Conservation (phyloP, 2,329 filamentous ascomycete genomes). For the Fusarium pseudocircinatum region DNA sequence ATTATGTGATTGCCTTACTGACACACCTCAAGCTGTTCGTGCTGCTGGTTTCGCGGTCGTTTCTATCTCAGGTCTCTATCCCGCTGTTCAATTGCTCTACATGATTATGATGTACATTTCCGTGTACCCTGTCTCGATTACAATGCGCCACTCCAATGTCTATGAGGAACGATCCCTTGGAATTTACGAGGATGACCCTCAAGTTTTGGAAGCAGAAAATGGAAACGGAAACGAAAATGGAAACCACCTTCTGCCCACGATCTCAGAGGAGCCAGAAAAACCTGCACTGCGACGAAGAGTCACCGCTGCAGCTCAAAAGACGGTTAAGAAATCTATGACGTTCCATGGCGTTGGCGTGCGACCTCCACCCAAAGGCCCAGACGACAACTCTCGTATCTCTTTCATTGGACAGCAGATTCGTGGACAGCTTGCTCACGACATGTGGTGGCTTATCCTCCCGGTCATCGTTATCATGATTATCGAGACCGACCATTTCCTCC, state of each 20-base stretch:
- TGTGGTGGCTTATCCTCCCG: conserved; percentile 72
- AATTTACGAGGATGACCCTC: conserved; percentile 57
- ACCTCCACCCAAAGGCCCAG: conserved; percentile 36
- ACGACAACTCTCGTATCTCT: conserved; percentile 52
- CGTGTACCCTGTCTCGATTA: conserved; percentile 70
- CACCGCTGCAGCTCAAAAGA: conserved; percentile 46
- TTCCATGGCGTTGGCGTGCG: conserved; percentile 57
- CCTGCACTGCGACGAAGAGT: conserved; percentile 32
- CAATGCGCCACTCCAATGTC: conserved; percentile 74
- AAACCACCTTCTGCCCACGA: conserved; percentile 25
- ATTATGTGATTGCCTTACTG: neutral
- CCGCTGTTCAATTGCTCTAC: conserved; percentile 68
- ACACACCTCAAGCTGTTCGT: conserved; percentile 60
- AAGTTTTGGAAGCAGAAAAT: conserved; percentile 40
- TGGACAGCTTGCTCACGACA: conserved; percentile 72
- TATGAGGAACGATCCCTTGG: conserved; percentile 76
- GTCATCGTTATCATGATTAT: conserved; percentile 69
- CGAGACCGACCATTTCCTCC: conserved; percentile 64
- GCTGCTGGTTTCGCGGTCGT: conserved; percentile 75
- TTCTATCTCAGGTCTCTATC: conserved; percentile 63
- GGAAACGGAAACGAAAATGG: conserved; percentile 3
- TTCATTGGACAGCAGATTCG: conserved; percentile 67
- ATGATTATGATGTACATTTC: conserved; percentile 75
- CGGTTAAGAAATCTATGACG: conserved; percentile 51
- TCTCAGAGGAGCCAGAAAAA: conserved; percentile 43